Percentiles rank a stretch among this genome's conserved stretches.
phyloP scores from a whole-genome alignment of 352 stramenopile genomes.

The Globisporangium lucens region DNA sequence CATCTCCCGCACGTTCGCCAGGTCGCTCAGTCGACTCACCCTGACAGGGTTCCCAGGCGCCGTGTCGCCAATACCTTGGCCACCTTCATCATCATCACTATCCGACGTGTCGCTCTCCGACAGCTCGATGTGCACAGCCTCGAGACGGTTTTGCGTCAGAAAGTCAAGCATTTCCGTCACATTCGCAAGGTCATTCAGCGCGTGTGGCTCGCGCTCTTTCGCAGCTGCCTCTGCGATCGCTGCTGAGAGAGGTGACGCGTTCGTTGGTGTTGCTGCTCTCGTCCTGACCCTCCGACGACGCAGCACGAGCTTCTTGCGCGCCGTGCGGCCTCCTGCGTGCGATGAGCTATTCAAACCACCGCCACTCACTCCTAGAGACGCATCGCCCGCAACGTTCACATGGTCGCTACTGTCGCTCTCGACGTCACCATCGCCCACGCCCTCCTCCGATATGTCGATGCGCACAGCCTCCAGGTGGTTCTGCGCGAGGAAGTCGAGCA shows the following conservation, averaged over 20 bases:
- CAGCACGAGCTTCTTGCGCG: slow-evolving; percentile 7
- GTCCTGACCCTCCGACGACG: background rate
- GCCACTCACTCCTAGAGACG: too few species aligned
- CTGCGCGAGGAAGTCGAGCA: slow-evolving; percentile 16
- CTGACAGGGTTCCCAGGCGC: background rate
- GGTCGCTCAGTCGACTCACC: background rate
- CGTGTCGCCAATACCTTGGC: background rate
- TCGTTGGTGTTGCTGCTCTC: background rate
- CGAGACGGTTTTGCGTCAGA: slow-evolving; percentile 1
- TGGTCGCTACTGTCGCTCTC: background rate
- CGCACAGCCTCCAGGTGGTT: slow-evolving; percentile 6
- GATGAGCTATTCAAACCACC: too few species aligned
- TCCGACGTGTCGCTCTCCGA: background rate
- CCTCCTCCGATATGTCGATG: slow-evolving; percentile 8
- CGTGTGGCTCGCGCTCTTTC: background rate
- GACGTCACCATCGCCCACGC: background rate
- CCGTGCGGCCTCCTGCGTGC: background rate
- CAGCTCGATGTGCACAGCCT: slow-evolving; percentile 1
- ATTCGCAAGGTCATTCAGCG: background rate
- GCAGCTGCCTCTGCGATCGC: background rate
- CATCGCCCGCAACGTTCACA: too few species aligned
- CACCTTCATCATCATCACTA: background rate
- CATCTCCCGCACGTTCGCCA: slow-evolving; percentile 4
- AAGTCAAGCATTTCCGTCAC: slow-evolving; percentile 11
- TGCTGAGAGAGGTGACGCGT: background rate